These are phyloP conservation scores for Phytophthora pini DNA, from an alignment of 352 stramenopile genomes.

Conservation along the genomic window DNA sequence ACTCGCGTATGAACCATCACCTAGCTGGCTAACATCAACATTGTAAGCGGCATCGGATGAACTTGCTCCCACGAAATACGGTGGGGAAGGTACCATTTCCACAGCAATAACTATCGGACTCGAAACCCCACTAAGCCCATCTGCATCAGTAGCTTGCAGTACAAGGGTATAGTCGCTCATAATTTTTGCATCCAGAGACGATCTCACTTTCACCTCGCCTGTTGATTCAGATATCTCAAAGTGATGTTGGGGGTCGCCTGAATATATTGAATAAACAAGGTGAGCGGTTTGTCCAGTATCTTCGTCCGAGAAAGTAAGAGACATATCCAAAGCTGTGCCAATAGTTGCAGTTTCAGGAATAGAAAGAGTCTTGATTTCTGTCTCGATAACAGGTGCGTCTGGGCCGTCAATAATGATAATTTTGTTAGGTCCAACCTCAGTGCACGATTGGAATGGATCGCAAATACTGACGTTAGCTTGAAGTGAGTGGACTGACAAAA, in stretches of 20 bases:
- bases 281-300: constrained; percentile 47
- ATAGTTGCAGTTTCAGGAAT: constrained; percentile 18
- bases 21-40: constrained; percentile 55
- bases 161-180: constrained; percentile 43
- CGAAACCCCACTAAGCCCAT: constrained; percentile 46
- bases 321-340: constrained; percentile 28
- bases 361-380: constrained; percentile 12
- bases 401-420: constrained; percentile 50
- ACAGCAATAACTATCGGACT: constrained; percentile 49
- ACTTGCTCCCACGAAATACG: constrained; percentile 53
- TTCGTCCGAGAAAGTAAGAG: constrained; percentile 51
- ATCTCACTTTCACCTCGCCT: constrained; percentile 39
- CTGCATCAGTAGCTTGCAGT: constrained; percentile 50
- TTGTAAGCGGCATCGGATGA: constrained; percentile 37
- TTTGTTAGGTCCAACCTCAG: constrained; percentile 44
- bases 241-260: constrained; percentile 50
- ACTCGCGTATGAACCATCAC: constrained; percentile 48
- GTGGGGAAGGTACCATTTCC: constrained; percentile 45
- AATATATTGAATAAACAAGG: constrained; percentile 53
- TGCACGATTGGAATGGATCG: constrained; percentile 50
- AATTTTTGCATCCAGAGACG: constrained; percentile 45
- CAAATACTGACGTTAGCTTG: constrained; percentile 39
- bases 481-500: constrained; percentile 28
- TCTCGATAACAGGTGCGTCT: constrained; percentile 46
- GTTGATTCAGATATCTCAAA: constrained; percentile 50